A percentile compares a stretch with the other conserved stretches of the same genome.
Evolutionary conservation across 805 yeast genomes (phyloP).

Genomic region (Groenewaldozyma tartarivorans): DNA sequence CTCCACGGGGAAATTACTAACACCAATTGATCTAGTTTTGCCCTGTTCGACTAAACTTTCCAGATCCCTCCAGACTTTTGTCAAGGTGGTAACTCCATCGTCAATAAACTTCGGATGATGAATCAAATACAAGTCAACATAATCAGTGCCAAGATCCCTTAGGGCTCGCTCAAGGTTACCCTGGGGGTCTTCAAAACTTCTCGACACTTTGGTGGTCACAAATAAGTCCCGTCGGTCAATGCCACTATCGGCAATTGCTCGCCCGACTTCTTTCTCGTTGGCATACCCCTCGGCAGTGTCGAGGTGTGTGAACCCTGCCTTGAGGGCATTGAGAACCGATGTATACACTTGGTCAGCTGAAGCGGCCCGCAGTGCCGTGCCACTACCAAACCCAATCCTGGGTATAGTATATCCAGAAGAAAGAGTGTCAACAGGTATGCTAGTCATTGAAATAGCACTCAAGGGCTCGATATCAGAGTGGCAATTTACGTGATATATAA

Average conservation of each 20-base stretch:
- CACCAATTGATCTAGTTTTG: conserved; percentile 59
- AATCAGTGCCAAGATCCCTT: conserved; percentile 34
- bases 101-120: conserved; percentile 27
- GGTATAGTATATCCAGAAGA: not conserved
- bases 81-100: not conserved
- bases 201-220: conserved; percentile 33
- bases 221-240: conserved; percentile 39
- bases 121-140: conserved; percentile 45
- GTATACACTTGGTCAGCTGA: not conserved
- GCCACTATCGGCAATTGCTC: conserved; percentile 48
- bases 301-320: conserved; percentile 50
- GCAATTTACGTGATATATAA: too few species aligned
- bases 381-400: not conserved
- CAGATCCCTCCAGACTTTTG: conserved; percentile 53
- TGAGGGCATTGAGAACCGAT: conserved; percentile 37
- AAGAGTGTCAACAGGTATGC: too few species aligned
- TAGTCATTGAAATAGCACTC: too few species aligned
- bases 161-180: conserved; percentile 36
- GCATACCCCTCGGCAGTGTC: conserved; percentile 51
- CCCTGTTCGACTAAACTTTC: conserved; percentile 41
- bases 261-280: conserved; percentile 47
- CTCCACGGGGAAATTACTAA: conserved; percentile 46
- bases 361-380: not conserved
- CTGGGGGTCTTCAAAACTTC: conserved; percentile 28
- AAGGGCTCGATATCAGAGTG: too few species aligned